phyloP scores from a whole-genome alignment of 2,329 filamentous ascomycete species.

The Aspergillus sp. region DNA sequence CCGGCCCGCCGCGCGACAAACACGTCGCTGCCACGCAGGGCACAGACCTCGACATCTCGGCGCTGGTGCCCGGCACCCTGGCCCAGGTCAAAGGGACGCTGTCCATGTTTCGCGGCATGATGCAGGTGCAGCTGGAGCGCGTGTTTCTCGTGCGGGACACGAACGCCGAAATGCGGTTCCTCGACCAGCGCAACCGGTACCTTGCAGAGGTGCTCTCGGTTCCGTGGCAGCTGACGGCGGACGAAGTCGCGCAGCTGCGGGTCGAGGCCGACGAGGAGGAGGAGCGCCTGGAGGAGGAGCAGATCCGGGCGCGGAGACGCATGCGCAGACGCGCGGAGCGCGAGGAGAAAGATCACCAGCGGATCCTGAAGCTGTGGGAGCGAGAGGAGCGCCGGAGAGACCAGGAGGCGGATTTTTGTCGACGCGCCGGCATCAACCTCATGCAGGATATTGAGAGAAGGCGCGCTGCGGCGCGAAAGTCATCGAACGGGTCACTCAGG shows the following conservation, averaged over 20 bases:
- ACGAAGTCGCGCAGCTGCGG: conserved; percentile 44
- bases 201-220: conserved; percentile 49
- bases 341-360: conserved; percentile 40
- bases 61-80: conserved; percentile 50
- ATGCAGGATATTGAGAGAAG: conserved; percentile 20
- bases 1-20: too few relatives aligned
- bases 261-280: conserved; percentile 42
- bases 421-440: conserved; percentile 27
- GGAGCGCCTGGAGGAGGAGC: conserved; percentile 37
- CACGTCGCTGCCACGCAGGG: conserved; percentile 28
- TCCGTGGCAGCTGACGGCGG: conserved; percentile 53
- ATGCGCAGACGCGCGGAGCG: conserved; percentile 23
- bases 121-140: conserved; percentile 57
- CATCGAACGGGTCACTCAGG: neutral
- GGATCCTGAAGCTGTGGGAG: conserved; percentile 35
- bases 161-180: conserved; percentile 54
- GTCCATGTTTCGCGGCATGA: conserved; percentile 48
- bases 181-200: conserved; percentile 52
- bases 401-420: conserved; percentile 30
- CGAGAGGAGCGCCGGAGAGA: conserved; percentile 41
- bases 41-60: conserved; percentile 45
- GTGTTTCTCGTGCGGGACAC: conserved; percentile 51
- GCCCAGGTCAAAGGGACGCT: conserved; percentile 60
- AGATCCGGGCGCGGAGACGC: conserved; percentile 28
- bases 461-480: neutral